phyloP scores from a whole-genome alignment of 169 alveolate species.

The Plasmodium relictum region DNA sequence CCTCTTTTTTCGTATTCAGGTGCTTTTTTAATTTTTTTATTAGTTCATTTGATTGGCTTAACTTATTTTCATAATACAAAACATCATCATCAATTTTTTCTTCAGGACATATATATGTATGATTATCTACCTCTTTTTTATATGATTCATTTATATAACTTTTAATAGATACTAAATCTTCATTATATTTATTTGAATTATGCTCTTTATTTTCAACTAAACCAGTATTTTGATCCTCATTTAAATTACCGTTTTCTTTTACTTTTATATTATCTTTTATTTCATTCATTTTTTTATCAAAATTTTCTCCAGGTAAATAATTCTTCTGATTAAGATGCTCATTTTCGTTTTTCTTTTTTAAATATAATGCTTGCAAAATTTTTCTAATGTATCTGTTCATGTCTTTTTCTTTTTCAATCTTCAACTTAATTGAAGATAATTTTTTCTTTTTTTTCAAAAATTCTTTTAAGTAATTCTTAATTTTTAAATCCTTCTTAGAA shows the following conservation, averaged over 20 bases:
- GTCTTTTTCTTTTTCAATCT: conserved; percentile 30
- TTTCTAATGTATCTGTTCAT: conserved; percentile 29
- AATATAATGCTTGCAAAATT: conserved; percentile 40
- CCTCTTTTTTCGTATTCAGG: conserved; percentile 15
- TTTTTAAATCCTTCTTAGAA: conserved; percentile 27
- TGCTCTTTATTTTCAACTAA: background rate
- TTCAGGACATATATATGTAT: background rate
- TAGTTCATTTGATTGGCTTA: conserved; percentile 26
- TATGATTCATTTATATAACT: background rate
- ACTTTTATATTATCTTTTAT: background rate
- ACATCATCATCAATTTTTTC: conserved; percentile 58
- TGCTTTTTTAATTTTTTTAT: conserved; percentile 30
- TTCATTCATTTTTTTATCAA: background rate
- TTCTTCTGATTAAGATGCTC: background rate
- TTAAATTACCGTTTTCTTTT: background rate
- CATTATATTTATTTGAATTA: background rate
- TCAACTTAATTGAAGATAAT: conserved; percentile 7
- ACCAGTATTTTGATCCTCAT: background rate
- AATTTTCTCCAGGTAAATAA: background rate
- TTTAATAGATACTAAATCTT: background rate
- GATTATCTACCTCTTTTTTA: background rate
- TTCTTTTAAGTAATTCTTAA: conserved; percentile 23
- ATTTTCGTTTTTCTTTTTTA: conserved; percentile 44
- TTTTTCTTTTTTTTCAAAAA: conserved; percentile 45
- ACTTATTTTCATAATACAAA: conserved; percentile 39